A percentile compares a stretch with the other conserved stretches of the same genome.
These are phyloP conservation scores for Scenedesmus sp. DNA, from an alignment of 163 green algal species.

Conservation along the genomic window DNA sequence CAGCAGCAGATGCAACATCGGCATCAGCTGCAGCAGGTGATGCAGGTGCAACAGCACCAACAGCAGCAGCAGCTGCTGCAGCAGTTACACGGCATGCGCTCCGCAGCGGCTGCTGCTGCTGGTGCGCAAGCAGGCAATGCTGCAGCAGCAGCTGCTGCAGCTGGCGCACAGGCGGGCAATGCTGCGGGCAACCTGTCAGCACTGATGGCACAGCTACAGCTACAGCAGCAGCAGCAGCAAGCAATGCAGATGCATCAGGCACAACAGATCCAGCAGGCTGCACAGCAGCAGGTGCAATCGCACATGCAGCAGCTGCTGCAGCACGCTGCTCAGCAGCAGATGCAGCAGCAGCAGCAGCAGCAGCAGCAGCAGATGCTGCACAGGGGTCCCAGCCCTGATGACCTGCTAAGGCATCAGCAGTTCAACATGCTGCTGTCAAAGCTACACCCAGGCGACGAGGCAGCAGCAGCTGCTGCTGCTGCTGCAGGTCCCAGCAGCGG, in stretches of 20 bases:
- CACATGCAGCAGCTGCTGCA: constrained; percentile 20
- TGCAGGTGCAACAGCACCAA: neutral
- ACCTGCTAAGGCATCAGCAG: neutral
- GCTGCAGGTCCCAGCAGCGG: neutral
- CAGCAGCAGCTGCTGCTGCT: constrained; percentile 12
- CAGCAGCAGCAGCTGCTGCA: constrained; percentile 19
- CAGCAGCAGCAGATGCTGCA: constrained; percentile 25
- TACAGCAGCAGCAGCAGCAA: constrained; percentile 32
- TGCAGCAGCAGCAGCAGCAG: constrained; percentile 14
- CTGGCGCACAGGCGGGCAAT: neutral
- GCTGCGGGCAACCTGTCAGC: neutral
- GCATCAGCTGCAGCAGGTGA: constrained; percentile 3
- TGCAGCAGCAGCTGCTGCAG: neutral
- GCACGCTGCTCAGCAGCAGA: neutral
- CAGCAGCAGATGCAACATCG: constrained; percentile 31
- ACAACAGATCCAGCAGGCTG: constrained; percentile 32
- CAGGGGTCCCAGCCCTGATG: neutral
- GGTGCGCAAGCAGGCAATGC: neutral
- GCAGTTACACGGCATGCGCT: neutral
- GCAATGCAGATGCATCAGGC: constrained; percentile 7
- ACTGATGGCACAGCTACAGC: neutral
- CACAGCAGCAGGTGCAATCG: constrained; percentile 17
- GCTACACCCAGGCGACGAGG: neutral
- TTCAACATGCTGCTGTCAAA: constrained; percentile 33
- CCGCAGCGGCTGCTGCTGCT: neutral